phyloP scores from a whole-genome alignment of 352 stramenopile species.

The Globisporangium irregulare region DNA sequence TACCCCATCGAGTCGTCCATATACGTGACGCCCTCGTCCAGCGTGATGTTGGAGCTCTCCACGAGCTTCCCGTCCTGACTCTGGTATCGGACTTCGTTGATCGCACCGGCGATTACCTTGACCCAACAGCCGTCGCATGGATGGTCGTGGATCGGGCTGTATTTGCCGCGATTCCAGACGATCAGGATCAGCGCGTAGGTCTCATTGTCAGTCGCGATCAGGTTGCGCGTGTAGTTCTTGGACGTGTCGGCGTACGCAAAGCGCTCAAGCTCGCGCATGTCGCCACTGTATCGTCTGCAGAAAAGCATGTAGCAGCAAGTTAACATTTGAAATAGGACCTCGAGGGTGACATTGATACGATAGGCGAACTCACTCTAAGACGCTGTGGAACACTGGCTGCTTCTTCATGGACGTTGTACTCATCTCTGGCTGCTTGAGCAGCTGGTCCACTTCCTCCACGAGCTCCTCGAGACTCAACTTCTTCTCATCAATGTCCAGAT shows the following conservation, averaged over 20 bases:
- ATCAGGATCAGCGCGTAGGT: slow-evolving; percentile 92
- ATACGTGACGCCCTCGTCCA: slow-evolving; percentile 38
- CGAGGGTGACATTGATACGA: not conserved
- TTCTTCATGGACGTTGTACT: slow-evolving; percentile 37
- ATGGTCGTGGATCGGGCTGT: slow-evolving; percentile 86
- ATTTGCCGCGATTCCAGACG: slow-evolving; percentile 88
- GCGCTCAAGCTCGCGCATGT: slow-evolving; percentile 46
- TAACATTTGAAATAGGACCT: not conserved
- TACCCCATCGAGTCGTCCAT: slow-evolving; percentile 75
- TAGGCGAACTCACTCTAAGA: slow-evolving; percentile 35
- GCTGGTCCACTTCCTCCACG: slow-evolving; percentile 38
- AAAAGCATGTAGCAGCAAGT: not conserved
- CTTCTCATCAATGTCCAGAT: not conserved
- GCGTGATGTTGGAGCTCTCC: slow-evolving; percentile 29
- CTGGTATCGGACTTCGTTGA: slow-evolving; percentile 75
- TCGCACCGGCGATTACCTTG: slow-evolving; percentile 56
- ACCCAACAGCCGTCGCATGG: slow-evolving; percentile 86
- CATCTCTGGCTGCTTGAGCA: slow-evolving; percentile 31
- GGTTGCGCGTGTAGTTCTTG: slow-evolving; percentile 89
- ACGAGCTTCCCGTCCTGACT: slow-evolving; percentile 21
- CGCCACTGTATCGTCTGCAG: slow-evolving; percentile 32
- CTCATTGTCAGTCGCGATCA: slow-evolving; percentile 86
- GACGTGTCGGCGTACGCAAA: slow-evolving; percentile 71
- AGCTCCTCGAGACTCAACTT: slow-evolving; percentile 35
- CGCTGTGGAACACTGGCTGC: slow-evolving; percentile 26